Evolutionary conservation across 2,329 filamentous ascomycete species (phyloP).

Genomic region (Triangularia setosa): DNA sequence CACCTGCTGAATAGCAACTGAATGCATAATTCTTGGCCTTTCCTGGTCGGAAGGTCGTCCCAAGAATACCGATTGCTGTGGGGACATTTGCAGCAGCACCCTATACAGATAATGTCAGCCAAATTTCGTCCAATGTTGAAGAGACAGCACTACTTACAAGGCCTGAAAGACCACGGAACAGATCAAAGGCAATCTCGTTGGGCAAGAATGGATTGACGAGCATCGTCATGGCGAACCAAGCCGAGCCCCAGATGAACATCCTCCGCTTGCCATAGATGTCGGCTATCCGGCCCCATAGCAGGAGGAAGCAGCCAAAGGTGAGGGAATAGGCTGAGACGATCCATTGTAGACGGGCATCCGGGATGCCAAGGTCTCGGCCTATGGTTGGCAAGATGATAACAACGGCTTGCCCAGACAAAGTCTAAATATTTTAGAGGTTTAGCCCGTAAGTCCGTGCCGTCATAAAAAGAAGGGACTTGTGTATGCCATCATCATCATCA

Average conservation of each 20-base stretch:
- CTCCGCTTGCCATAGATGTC: conserved; percentile 63
- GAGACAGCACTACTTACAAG: conserved; percentile 43
- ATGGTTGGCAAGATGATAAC: conserved; percentile 63
- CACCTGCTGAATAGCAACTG: conserved; percentile 59
- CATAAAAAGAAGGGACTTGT: too few species aligned
- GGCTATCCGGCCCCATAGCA: conserved; percentile 64
- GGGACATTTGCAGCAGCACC: conserved; percentile 67
- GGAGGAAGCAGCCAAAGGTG: conserved; percentile 63
- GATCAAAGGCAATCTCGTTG: conserved; percentile 64
- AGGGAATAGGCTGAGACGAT: conserved; percentile 63
- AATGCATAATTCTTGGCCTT: conserved; percentile 70
- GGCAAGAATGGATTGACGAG: conserved; percentile 60
- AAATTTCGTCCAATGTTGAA: background rate
- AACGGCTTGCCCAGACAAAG: conserved; percentile 48
- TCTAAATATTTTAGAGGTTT: background rate
- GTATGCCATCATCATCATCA: too few species aligned
- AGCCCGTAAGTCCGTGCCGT: background rate
- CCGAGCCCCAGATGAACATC: conserved; percentile 61
- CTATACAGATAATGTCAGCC: conserved; percentile 25
- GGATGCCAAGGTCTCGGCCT: conserved; percentile 51
- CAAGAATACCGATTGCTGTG: conserved; percentile 66
- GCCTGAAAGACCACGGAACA: conserved; percentile 64
- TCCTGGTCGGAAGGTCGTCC: conserved; percentile 62
- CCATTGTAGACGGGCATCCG: conserved; percentile 59
- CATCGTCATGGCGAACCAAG: conserved; percentile 58